A percentile compares a stretch with the other conserved stretches of the same genome.
These are phyloP conservation scores for Apiospora sp. DNA, from an alignment of 2,329 filamentous ascomycete species.

Conservation along the genomic window DNA sequence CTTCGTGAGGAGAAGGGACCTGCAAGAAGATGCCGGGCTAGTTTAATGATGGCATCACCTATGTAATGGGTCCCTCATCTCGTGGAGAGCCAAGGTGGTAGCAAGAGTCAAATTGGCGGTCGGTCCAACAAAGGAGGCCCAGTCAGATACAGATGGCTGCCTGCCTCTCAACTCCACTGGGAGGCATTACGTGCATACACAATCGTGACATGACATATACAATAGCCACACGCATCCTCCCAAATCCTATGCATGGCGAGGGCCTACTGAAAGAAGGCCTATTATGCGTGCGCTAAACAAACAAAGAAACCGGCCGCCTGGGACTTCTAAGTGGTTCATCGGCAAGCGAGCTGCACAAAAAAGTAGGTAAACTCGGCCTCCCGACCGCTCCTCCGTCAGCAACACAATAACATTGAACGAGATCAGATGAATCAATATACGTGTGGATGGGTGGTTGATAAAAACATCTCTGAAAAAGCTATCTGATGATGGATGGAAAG, in stretches of 20 bases:
- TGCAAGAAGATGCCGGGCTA: slow-evolving; percentile 13
- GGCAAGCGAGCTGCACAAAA: slow-evolving; percentile 10
- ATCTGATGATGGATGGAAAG: not conserved
- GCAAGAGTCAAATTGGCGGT: slow-evolving; percentile 15
- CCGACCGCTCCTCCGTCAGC: slow-evolving; percentile 19
- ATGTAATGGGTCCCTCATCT: slow-evolving; percentile 21
- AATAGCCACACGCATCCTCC: slow-evolving; percentile 16
- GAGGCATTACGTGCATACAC: slow-evolving; percentile 23
- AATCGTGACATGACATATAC: slow-evolving; percentile 24
- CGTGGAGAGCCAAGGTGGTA: slow-evolving; percentile 14
- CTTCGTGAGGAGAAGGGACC: slow-evolving; percentile 9
- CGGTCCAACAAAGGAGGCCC: slow-evolving; percentile 18
- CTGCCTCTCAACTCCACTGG: slow-evolving; percentile 18
- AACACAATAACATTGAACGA: slow-evolving; percentile 18
- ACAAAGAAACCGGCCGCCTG: slow-evolving; percentile 18
- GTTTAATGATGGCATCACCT: slow-evolving; percentile 20
- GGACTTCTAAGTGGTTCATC: slow-evolving; percentile 22
- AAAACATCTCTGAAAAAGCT: not conserved
- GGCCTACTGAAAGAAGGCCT: not conserved
- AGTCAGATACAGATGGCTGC: slow-evolving; percentile 4
- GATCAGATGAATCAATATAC: slow-evolving; percentile 6
- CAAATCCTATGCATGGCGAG: slow-evolving; percentile 7
- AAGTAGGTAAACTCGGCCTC: slow-evolving; percentile 17
- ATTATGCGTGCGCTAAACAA: slow-evolving; percentile 23
- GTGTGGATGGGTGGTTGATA: slow-evolving; percentile 2